Conservation (phyloP, 129 eudicot species). For the Oenanthe sinensis region DNA sequence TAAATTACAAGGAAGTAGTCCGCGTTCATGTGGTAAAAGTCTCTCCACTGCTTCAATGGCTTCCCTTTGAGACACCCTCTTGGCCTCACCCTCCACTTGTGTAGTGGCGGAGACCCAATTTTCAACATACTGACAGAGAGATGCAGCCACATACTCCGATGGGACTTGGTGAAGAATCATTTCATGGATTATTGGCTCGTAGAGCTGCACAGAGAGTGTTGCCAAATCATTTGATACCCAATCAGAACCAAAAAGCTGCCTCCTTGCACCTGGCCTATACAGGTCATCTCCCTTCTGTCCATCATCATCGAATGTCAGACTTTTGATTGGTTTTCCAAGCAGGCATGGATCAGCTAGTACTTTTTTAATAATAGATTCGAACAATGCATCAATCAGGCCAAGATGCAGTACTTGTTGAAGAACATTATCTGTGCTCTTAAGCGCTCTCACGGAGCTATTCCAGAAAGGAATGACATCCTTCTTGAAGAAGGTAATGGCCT, state of each 20-base stretch:
- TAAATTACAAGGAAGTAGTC: conserved; percentile 30
- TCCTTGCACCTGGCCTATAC: conserved; percentile 26
- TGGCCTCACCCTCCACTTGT: conserved; percentile 14
- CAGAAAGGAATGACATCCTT: conserved; percentile 30
- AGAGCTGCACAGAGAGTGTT: conserved; percentile 27
- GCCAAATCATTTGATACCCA: conserved; percentile 29
- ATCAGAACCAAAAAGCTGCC: conserved; percentile 26
- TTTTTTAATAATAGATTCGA: conserved; percentile 23
- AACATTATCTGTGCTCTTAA: conserved; percentile 15
- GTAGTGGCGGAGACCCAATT: conserved; percentile 27
- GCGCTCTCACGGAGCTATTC: conserved; percentile 30
- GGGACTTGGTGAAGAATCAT: conserved; percentile 30
- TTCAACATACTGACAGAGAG: conserved; percentile 38
- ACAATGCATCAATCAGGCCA: conserved; percentile 26
- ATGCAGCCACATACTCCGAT: conserved; percentile 34
- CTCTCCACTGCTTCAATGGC: conserved; percentile 49
- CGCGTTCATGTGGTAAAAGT: conserved; percentile 41
- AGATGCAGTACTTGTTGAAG: conserved; percentile 23
- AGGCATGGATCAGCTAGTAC: conserved; percentile 29
- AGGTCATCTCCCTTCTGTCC: conserved; percentile 1
- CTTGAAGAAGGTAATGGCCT: conserved; percentile 23
- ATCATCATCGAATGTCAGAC: conserved; percentile 1
- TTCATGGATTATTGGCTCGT: conserved; percentile 23
- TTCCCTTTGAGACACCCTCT: conserved; percentile 29
- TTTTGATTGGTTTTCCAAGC: conserved; percentile 33